phyloP scores from a whole-genome alignment of 768 basidiomycete species.

The Lentinus tigrinus region DNA sequence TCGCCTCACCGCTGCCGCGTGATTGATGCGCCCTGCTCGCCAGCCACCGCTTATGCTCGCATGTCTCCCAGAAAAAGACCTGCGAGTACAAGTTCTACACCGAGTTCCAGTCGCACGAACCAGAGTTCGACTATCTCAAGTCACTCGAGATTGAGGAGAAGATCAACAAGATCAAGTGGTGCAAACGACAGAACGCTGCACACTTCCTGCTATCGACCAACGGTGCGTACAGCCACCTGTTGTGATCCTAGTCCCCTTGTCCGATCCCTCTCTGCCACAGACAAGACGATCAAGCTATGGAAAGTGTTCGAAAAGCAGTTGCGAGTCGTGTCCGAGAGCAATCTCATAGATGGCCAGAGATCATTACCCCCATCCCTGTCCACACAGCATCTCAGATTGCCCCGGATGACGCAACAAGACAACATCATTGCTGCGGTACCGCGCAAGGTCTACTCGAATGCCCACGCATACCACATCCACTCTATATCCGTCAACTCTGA shows the following conservation, averaged over 20 bases:
- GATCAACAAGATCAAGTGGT: slow-evolving; percentile 99
- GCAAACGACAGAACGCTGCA: slow-evolving; percentile 94
- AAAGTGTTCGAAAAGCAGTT: slow-evolving; percentile 99
- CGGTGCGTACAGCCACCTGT: slow-evolving; percentile 54
- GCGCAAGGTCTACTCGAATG: slow-evolving; percentile 97
- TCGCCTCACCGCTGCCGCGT: slow-evolving; percentile 12
- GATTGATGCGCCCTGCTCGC: slow-evolving; percentile 11
- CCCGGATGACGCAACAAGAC: slow-evolving; percentile 91
- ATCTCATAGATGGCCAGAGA: slow-evolving; percentile 81
- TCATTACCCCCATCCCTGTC: slow-evolving; percentile 60
- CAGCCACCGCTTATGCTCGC: not conserved
- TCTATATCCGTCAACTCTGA: slow-evolving; percentile 99
- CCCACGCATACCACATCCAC: slow-evolving; percentile 99
- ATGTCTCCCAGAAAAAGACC: slow-evolving; percentile 81
- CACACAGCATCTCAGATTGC: slow-evolving; percentile 71
- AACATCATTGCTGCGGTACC: slow-evolving; percentile 98
- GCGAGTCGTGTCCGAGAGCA: slow-evolving; percentile 95
- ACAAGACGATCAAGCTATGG: slow-evolving; percentile 99
- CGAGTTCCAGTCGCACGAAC: slow-evolving; percentile 99
- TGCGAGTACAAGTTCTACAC: slow-evolving; percentile 99
- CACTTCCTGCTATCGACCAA: slow-evolving; percentile 98
- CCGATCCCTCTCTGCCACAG: slow-evolving; percentile 41
- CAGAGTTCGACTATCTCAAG: slow-evolving; percentile 99
- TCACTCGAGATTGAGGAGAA: slow-evolving; percentile 99
- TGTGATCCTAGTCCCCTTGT: not conserved